These are phyloP conservation scores for Poa pratensis DNA, from an alignment of 176 grass and related monocot species.

Conservation along the genomic window DNA sequence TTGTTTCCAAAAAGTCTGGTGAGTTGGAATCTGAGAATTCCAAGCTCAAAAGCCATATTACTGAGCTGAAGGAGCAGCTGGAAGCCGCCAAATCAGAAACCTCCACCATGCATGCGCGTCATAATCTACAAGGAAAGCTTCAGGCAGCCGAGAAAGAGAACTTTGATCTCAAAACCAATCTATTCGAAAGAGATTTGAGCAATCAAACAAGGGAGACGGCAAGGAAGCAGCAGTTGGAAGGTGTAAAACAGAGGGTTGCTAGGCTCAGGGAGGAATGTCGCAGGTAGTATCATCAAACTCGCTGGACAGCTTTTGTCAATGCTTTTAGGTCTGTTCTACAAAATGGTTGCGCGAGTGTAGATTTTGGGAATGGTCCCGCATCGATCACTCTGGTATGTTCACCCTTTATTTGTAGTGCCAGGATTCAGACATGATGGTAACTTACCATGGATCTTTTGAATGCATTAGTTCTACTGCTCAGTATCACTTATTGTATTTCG, in stretches of 20 bases:
- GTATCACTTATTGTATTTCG: neutral
- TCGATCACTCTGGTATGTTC: neutral
- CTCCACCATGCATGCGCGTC: constrained; percentile 30
- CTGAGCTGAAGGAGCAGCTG: constrained; percentile 54
- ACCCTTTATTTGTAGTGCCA: neutral
- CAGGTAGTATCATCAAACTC: constrained; percentile 49
- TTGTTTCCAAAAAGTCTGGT: constrained; percentile 44
- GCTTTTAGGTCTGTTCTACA: constrained; percentile 41
- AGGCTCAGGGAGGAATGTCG: constrained; percentile 84
- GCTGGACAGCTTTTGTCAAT: constrained; percentile 38
- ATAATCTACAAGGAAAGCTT: constrained; percentile 57
- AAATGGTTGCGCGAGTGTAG: constrained; percentile 35
- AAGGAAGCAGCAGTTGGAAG: constrained; percentile 76
- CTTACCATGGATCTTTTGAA: neutral
- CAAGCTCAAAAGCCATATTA: constrained; percentile 54
- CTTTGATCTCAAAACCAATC: constrained; percentile 22
- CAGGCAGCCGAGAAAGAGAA: constrained; percentile 66
- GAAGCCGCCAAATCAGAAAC: constrained; percentile 52
- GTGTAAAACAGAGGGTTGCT: constrained; percentile 62
- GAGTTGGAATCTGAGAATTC: constrained; percentile 52
- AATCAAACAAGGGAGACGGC: constrained; percentile 81
- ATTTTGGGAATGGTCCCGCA: neutral
- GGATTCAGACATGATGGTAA: neutral
- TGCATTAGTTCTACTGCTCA: neutral
- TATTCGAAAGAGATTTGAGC: constrained; percentile 84